These are phyloP conservation scores for Kalmusia sp. DNA, from an alignment of 2,329 filamentous ascomycete genomes.

Conservation along the genomic window DNA sequence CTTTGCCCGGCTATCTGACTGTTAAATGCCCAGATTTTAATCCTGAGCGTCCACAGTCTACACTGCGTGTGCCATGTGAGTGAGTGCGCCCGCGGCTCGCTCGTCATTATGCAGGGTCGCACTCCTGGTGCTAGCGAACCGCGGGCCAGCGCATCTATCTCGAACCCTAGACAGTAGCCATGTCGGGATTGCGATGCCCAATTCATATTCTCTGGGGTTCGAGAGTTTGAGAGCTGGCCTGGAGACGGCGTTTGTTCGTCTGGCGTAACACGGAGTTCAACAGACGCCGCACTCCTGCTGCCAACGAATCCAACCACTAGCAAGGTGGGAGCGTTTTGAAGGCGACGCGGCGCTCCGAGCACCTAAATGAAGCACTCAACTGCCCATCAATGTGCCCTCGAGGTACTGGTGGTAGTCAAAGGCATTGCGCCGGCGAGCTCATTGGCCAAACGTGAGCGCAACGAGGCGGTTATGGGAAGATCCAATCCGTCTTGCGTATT, in stretches of 20 bases:
- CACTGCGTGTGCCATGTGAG: constrained; percentile 39
- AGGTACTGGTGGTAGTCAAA: constrained; percentile 32
- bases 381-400: constrained; percentile 38
- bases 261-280: constrained; percentile 39
- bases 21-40: constrained; percentile 27
- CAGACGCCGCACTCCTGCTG: constrained; percentile 42
- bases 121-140: constrained; percentile 3
- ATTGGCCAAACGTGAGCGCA: constrained; percentile 31
- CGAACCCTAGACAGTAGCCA: neutral
- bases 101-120: constrained; percentile 37
- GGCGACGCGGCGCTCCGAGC: neutral
- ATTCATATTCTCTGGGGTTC: neutral
- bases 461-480: constrained; percentile 30
- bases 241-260: constrained; percentile 33
- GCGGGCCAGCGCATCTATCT: constrained; percentile 8
- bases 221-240: constrained; percentile 8
- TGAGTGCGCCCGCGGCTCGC: constrained; percentile 31
- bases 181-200: constrained; percentile 5
- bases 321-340: constrained; percentile 21
- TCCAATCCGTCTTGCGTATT: constrained; percentile 25
- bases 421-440: constrained; percentile 27
- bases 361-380: constrained; percentile 11
- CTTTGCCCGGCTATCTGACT: constrained; percentile 33
- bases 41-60: no score
- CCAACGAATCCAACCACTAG: constrained; percentile 37